Percentiles rank a stretch among this genome's conserved stretches.
These are phyloP conservation scores for Sporothrix euskadiensis DNA, from an alignment of 2,329 filamentous ascomycete species.

Conservation along the genomic window DNA sequence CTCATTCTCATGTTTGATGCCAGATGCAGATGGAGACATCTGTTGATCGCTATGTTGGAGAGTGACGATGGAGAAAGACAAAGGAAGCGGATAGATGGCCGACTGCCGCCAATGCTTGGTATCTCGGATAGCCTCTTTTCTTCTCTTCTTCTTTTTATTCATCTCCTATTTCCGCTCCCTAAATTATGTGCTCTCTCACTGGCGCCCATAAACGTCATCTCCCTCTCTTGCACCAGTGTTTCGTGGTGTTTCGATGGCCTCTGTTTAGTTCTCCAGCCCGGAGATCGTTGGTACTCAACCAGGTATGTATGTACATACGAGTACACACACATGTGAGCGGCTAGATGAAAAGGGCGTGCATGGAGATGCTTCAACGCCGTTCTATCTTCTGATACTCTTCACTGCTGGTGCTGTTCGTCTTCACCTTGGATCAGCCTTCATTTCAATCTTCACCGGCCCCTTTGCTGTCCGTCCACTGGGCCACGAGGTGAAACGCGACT, in stretches of 20 bases:
- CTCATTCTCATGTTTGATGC: neutral
- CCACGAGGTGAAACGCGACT: slow-evolving; percentile 16
- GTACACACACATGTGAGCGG: neutral
- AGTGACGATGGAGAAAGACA: neutral
- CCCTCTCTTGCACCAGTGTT: slow-evolving; percentile 10
- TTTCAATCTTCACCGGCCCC: slow-evolving; percentile 10
- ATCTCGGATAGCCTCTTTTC: neutral
- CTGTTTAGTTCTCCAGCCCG: neutral
- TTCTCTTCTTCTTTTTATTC: neutral
- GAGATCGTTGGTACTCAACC: slow-evolving; percentile 9
- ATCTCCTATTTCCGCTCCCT: neutral
- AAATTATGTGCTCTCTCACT: neutral
- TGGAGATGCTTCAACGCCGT: neutral
- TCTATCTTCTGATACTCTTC: neutral
- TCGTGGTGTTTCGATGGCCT: slow-evolving; percentile 18
- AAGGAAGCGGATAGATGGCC: neutral
- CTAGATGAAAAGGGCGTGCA: neutral
- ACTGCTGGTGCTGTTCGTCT: neutral
- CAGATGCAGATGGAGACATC: neutral
- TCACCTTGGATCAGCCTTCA: slow-evolving; percentile 16
- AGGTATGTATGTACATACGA: neutral
- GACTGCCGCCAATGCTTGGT: neutral
- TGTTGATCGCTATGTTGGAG: neutral
- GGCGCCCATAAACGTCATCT: neutral
- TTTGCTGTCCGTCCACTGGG: neutral